Evolutionary conservation across 495 filamentous ascomycete genomes (phyloP), one percentile per base, ranked within the genome.

Genomic region (Aspergillus homomorphus): DNA sequence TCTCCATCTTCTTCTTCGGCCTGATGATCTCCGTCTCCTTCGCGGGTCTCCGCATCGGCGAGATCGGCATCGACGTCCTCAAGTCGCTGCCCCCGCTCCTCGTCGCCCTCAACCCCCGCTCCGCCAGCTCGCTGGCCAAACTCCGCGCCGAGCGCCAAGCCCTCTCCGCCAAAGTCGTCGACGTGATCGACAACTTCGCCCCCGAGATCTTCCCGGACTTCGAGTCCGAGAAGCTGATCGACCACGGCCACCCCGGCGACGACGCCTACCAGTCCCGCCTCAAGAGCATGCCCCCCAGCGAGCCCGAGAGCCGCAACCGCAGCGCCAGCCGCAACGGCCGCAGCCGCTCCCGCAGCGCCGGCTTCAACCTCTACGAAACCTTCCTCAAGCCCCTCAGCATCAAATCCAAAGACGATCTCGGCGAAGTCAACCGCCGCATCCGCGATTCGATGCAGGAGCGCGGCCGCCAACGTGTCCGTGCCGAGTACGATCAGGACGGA

Each of bases 141-240:
- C 85, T 99, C 28, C 85, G 91, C 30, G 74, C 85, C 62, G 79
- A 83, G 45, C 87, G 94, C 53, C 87, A 80, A 4, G 77, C 87
- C 46, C 80, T 99, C 24, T 87, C 87, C 20, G 77, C 82, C n/a
- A 83, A 96, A 66, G 91, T 98, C 33, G 95, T 90, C 1, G 85
- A 93, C 15, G 75, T 92, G 26, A 96, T 99, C 79, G 98, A 99
- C 74, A 91, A 89, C 7, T 83, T 98, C 28, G 94, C 95, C 0
- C 94, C 94, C 1, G 94, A 99, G 65, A 85, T 99, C 73, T 99
- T 94, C 77, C 91, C 91, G 12, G 94, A 99, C 73, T 99, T 98
- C 69, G 90, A 97, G 12, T 51, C 48, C 23, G 48, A 51, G 24
- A 51, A 51, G 12, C 48, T 51, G 7, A 51, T 51, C 48, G 24